A percentile compares a stretch with the other conserved stretches of the same genome.
Evolutionary conservation across 768 basidiomycete genomes (phyloP).

Genomic region (Lactifluus piperatus): DNA sequence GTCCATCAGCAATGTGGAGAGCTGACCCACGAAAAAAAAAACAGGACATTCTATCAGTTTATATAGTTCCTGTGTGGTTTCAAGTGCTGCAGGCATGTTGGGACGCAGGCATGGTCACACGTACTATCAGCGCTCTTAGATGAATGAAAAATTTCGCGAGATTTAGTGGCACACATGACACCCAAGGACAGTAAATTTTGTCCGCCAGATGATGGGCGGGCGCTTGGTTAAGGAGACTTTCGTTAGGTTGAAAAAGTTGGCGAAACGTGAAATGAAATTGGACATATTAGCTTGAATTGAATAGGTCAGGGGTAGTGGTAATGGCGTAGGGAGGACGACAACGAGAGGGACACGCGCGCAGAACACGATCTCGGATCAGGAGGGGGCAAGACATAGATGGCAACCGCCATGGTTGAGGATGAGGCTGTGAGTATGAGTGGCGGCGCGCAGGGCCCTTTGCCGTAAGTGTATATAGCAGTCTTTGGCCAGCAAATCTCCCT

Average conservation of each 20-base stretch:
- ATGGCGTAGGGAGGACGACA: not conserved
- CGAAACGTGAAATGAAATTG: not conserved
- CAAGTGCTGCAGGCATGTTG: no score
- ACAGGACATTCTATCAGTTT: not conserved
- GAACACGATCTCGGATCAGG: no score
- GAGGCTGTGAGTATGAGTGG: not conserved
- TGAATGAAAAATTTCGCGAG: not conserved
- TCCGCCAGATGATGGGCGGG: not conserved
- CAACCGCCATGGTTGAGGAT: no score
- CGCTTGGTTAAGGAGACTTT: not conserved
- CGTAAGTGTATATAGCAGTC: no score
- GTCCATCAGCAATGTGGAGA: not conserved
- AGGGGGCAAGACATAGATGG: not conserved
- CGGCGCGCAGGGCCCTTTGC: no score
- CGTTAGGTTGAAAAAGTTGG: not conserved
- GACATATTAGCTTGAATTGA: not conserved
- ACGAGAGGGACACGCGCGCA: not conserved
- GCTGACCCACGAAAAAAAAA: no score
- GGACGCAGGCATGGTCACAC: not conserved
- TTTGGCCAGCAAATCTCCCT: no score
- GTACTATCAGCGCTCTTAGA: not conserved
- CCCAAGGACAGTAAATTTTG: slow-evolving; percentile 3
- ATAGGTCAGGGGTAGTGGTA: not conserved
- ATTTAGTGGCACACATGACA: not conserved
- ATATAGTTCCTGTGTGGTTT: not conserved